phyloP scores from a whole-genome alignment of 257 asterid species.

The Echites panduratus region DNA sequence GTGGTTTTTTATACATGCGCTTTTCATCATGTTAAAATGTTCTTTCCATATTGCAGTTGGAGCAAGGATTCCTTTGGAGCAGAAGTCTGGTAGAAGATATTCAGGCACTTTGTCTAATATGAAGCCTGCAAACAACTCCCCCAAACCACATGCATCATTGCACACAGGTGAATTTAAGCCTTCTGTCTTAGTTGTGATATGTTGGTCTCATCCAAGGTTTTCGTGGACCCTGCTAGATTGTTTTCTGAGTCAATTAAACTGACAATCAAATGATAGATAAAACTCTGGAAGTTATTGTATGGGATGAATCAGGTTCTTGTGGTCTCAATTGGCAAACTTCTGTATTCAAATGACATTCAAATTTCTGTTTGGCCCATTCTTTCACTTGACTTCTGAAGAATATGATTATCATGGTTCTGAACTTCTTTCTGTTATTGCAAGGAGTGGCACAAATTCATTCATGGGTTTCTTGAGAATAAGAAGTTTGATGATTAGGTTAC shows the following conservation, averaged over 20 bases:
- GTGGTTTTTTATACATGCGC: not conserved
- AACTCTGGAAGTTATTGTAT: not conserved
- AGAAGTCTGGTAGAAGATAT: constrained; percentile 18
- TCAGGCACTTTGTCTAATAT: constrained; percentile 7
- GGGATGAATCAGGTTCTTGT: not conserved
- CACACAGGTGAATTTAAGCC: constrained; percentile 34
- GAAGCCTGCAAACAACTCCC: constrained; percentile 40
- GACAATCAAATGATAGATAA: not conserved
- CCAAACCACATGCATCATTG: constrained; percentile 41
- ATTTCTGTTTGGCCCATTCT: not conserved
- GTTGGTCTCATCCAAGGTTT: not conserved
- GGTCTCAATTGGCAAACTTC: not conserved
- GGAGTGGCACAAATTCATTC: not conserved
- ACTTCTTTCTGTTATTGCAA: not conserved
- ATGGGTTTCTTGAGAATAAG: not conserved
- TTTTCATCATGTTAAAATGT: constrained; percentile 2
- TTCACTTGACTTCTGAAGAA: not conserved
- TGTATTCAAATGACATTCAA: not conserved
- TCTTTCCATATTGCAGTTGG: constrained; percentile 38
- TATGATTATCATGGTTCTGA: not conserved
- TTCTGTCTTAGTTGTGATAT: not conserved
- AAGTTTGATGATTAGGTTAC: not conserved
- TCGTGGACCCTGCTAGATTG: not conserved
- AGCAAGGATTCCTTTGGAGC: constrained; percentile 15
- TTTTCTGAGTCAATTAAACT: too few relatives aligned